Conservation (phyloP, 1,284 basidiomycete genomes). For the Exsudoporus floridanus region DNA sequence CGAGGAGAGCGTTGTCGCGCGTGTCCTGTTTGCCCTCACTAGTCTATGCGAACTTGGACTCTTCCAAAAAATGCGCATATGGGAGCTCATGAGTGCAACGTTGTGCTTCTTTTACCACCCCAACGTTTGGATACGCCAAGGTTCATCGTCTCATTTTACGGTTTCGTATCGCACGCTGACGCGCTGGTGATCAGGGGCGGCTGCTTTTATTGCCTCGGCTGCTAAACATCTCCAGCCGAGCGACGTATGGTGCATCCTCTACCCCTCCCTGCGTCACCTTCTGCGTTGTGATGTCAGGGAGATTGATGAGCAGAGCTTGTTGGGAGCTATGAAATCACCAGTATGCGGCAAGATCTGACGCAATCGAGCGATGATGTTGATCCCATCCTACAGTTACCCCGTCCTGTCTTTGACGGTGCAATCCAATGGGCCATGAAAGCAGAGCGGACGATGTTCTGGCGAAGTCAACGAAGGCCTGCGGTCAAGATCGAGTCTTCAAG, state of each 20-base stretch:
- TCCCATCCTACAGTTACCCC: constrained; percentile 54
- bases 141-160: constrained; percentile 39
- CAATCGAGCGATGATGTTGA: constrained; percentile 4
- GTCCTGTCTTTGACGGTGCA: constrained; percentile 83
- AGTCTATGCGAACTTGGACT: constrained; percentile 84
- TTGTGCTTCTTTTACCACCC: constrained; percentile 94
- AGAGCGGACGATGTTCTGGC: constrained; percentile 78
- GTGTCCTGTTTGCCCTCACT: constrained; percentile 82
- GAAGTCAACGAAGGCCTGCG: constrained; percentile 45
- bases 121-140: constrained; percentile 94
- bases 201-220: constrained; percentile 83
- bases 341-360: constrained; percentile 47
- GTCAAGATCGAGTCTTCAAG: constrained; percentile 63
- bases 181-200: constrained; percentile 57
- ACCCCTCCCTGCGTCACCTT: constrained; percentile 85
- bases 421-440: constrained; percentile 85
- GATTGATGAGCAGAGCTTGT: constrained; percentile 73
- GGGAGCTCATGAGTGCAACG: constrained; percentile 88
- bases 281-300: constrained; percentile 82
- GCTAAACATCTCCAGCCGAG: constrained; percentile 76
- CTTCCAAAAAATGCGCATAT: constrained; percentile 89
- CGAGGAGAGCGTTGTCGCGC: constrained; percentile 90
- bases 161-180: background rate
- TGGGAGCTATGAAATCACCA: constrained; percentile 74
- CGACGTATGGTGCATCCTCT: constrained; percentile 96